These are phyloP conservation scores for Botryotinia convoluta DNA, from an alignment of 2,329 filamentous ascomycete genomes.

Conservation along the genomic window DNA sequence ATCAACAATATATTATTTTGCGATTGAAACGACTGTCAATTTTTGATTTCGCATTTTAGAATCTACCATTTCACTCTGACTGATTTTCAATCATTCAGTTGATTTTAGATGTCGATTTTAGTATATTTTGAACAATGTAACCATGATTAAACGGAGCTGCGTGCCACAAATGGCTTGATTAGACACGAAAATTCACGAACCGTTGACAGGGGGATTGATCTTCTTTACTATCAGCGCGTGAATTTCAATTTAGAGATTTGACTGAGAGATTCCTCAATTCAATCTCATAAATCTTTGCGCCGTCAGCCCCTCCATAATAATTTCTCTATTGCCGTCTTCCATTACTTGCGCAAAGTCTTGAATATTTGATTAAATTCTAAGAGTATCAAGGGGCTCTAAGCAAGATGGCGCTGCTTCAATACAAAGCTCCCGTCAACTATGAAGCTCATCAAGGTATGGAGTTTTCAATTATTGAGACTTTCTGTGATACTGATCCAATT, in stretches of 20 bases:
- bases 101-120: background rate
- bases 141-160: background rate
- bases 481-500: background rate
- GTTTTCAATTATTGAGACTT: conserved; percentile 12
- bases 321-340: background rate
- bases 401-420: conserved; percentile 76
- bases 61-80: background rate
- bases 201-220: conserved; percentile 11
- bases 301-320: conserved; percentile 9
- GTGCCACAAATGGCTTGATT: background rate
- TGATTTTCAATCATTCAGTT: background rate
- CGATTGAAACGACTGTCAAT: background rate
- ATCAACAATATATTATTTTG: background rate
- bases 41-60: background rate
- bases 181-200: conserved; percentile 18
- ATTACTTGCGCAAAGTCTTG: conserved; percentile 5
- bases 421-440: conserved; percentile 80
- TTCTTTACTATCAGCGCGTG: conserved; percentile 13
- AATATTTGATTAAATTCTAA: background rate
- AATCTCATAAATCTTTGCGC: conserved; percentile 17
- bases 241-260: conserved; percentile 21
- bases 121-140: background rate
- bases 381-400: conserved; percentile 29
- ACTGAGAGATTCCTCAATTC: conserved; percentile 13
- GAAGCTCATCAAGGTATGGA: conserved; percentile 74